A percentile compares a stretch with the other conserved stretches of the same genome.
Evolutionary conservation across 2,329 filamentous ascomycete genomes (phyloP).

Genomic region (Epichloe gansuensis): DNA sequence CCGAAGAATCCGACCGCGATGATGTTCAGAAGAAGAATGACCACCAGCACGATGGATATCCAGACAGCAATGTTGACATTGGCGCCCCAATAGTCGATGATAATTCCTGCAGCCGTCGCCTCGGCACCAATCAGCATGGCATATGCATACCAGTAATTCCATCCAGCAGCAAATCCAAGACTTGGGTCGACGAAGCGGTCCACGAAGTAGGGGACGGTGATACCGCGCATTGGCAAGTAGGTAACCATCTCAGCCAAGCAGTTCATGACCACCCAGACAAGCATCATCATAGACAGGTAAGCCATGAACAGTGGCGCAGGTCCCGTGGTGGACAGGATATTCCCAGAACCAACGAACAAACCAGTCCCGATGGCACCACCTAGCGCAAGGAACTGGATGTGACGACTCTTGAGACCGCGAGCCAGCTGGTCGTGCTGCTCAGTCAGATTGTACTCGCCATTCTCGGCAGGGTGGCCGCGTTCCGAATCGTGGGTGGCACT

Average conservation of each 20-base stretch:
- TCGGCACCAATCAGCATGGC: slow-evolving; percentile 46
- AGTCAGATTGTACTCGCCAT: slow-evolving; percentile 24
- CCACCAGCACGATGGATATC: slow-evolving; percentile 44
- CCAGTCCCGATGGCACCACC: slow-evolving; percentile 50
- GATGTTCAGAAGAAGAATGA: slow-evolving; percentile 44
- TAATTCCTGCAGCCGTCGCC: slow-evolving; percentile 43
- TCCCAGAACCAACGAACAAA: slow-evolving; percentile 50
- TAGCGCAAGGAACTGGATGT: slow-evolving; percentile 49
- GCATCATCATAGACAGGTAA: slow-evolving; percentile 44
- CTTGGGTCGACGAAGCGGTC: slow-evolving; percentile 43
- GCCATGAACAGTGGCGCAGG: slow-evolving; percentile 59
- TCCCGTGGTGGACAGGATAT: slow-evolving; percentile 41
- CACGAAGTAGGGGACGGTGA: slow-evolving; percentile 45
- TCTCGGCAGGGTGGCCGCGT: slow-evolving; percentile 11
- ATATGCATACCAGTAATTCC: slow-evolving; percentile 54
- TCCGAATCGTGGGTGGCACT: slow-evolving; percentile 11
- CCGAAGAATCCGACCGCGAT: slow-evolving; percentile 45
- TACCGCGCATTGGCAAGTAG: slow-evolving; percentile 42
- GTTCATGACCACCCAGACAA: slow-evolving; percentile 45
- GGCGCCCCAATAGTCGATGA: slow-evolving; percentile 49
- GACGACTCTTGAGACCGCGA: slow-evolving; percentile 45
- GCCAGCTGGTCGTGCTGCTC: slow-evolving; percentile 33
- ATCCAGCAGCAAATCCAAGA: slow-evolving; percentile 43
- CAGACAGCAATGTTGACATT: slow-evolving; percentile 42
- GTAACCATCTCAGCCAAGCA: slow-evolving; percentile 42